Base-by-base conservation (phyloP, 1,284 basidiomycete species). In the Cryptococcus depauperatus region DNA sequence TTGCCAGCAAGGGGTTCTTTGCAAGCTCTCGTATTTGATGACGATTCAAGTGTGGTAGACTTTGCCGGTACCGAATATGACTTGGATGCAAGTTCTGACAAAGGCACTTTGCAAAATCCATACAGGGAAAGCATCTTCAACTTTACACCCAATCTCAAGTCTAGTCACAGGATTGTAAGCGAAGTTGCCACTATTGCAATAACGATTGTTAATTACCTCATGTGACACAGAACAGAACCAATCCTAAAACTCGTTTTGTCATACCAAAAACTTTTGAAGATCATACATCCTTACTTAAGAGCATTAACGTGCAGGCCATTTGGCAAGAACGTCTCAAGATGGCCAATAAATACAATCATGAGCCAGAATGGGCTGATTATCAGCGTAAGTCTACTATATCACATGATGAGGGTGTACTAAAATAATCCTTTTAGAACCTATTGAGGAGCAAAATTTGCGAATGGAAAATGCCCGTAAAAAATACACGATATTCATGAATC, bases 141-240 rank as follows among this genome's bases (percentile, higher is more conserved):
- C 30, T 48, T 48, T 29, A 48, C 46, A 23, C 46, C 46, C 3
- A 32, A 27, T 7, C 23, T 41, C 16, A 43, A 48, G 8, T n/a
- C 27, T 11, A 22, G 40, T 5, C 14, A 30, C 11, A 30, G n/a
- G n/a, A n/a, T 11, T 5, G 29, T 26, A 22, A 21, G 40, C 34
- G 29, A 23, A 16, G 10, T n/a, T n/a, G n/a, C n/a, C n/a, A n/a
- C n/a, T n/a, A n/a, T n/a, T n/a, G 37, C 22, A 6, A 22, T 26
- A 14, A 5, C 13, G 25, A 30, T 8, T 28, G 13, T 8, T 18
- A 14, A 21, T 16, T 22, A 25, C 11, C 38, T 40, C 22, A 40
- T 16, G 18, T 26, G 8, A 21, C 9, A 13, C 19, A 42, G 28
- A 21, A 32, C 8, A 32, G n/a, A n/a, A 42, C 16, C 28, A 21